Conservation (phyloP, 1,139 yeast species). For the Suhomyces bokatorum region DNA sequence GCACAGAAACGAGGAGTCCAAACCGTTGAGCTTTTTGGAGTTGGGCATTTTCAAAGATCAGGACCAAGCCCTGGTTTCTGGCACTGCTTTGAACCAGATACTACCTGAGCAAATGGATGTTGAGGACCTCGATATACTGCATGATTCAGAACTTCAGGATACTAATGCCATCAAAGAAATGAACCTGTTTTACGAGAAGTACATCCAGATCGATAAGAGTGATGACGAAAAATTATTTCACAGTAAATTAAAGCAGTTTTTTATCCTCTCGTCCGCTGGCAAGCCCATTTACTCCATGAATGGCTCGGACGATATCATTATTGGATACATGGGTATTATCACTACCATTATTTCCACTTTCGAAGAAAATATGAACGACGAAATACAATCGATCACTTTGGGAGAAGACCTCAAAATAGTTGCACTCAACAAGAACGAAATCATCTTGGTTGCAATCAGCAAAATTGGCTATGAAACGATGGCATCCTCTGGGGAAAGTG, state of each 20-base stretch:
- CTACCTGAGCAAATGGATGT: neutral
- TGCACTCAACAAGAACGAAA: constrained; percentile 64
- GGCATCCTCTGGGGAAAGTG: constrained; percentile 13
- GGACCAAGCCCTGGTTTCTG: neutral
- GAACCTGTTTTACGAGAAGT: constrained; percentile 15
- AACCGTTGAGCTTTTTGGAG: constrained; percentile 10
- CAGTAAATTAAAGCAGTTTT: constrained; percentile 62
- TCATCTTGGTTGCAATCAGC: constrained; percentile 74
- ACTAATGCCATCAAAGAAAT: neutral
- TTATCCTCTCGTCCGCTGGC: constrained; percentile 87
- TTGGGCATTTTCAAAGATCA: constrained; percentile 12
- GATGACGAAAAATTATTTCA: constrained; percentile 35
- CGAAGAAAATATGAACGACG: constrained; percentile 41
- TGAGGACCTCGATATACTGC: neutral
- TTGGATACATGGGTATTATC: constrained; percentile 74
- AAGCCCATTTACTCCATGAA: constrained; percentile 85
- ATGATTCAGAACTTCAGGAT: neutral
- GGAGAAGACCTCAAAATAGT: constrained; percentile 53
- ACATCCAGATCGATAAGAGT: constrained; percentile 24
- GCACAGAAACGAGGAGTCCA: neutral
- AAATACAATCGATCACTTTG: constrained; percentile 27
- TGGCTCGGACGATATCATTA: constrained; percentile 69
- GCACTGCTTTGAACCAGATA: neutral
- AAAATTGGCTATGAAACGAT: constrained; percentile 38
- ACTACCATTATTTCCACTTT: constrained; percentile 68